These are phyloP conservation scores for Corymbia maculata DNA, from an alignment of 345 rosid species.

Conservation along the genomic window DNA sequence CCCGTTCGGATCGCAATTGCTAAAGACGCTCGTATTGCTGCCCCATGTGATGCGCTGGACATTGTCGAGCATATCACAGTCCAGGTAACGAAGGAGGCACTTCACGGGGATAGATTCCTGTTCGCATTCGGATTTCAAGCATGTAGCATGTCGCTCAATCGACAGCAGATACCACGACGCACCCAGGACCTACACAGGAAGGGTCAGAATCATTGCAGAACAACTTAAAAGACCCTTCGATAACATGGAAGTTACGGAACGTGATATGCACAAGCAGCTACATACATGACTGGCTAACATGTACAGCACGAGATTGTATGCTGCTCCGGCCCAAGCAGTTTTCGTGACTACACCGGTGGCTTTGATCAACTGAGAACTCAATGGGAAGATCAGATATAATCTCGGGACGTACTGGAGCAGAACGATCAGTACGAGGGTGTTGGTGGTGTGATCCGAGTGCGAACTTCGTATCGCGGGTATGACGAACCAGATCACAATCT, in stretches of 20 bases:
- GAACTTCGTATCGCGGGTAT: slow-evolving; percentile 58
- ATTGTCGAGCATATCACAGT: slow-evolving; percentile 30
- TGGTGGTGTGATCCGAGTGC: slow-evolving; percentile 55
- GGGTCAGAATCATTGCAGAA: neutral
- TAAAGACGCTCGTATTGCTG: slow-evolving; percentile 45
- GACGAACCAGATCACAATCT: slow-evolving; percentile 85
- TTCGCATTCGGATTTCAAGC: slow-evolving; percentile 70
- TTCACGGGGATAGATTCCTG: slow-evolving; percentile 18
- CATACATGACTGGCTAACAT: slow-evolving; percentile 93
- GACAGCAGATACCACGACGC: slow-evolving; percentile 87
- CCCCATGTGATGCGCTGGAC: slow-evolving; percentile 34
- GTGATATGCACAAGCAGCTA: neutral
- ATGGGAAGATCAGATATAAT: slow-evolving; percentile 63
- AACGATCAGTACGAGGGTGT: slow-evolving; percentile 70
- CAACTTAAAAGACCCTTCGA: neutral
- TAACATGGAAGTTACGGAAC: neutral
- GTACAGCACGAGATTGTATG: slow-evolving; percentile 68
- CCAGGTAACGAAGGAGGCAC: slow-evolving; percentile 44
- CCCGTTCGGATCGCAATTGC: slow-evolving; percentile 35
- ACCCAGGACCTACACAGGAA: slow-evolving; percentile 56
- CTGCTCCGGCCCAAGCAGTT: slow-evolving; percentile 99
- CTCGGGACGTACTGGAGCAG: slow-evolving; percentile 76
- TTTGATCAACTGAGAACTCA: slow-evolving; percentile 58
- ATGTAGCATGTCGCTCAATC: slow-evolving; percentile 58
- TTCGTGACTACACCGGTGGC: slow-evolving; percentile 70